Evolutionary conservation across 768 basidiomycete species (phyloP).

Genomic region (Termitomyces titanicus): DNA sequence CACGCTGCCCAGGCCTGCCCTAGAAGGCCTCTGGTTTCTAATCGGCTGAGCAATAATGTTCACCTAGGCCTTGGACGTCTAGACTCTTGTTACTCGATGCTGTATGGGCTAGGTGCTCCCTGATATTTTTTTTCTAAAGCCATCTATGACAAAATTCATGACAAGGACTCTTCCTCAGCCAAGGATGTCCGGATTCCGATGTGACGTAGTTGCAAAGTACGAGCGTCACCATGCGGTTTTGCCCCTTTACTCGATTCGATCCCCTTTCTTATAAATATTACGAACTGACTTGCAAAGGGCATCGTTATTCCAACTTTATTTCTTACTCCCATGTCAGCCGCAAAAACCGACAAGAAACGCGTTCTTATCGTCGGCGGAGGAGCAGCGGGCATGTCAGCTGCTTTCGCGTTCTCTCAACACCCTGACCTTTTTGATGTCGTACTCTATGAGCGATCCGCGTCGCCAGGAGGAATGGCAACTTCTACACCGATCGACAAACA

Average conservation of each 20-base stretch:
- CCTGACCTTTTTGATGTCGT: slow-evolving; percentile 24
- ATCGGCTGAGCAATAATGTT: too few species aligned
- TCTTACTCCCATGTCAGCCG: slow-evolving; percentile 2
- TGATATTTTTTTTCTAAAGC: too few species aligned
- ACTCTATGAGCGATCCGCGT: slow-evolving; percentile 26
- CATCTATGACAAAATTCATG: not conserved
- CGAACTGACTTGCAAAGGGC: too few species aligned
- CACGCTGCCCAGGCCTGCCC: not conserved
- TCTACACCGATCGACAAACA: slow-evolving; percentile 21
- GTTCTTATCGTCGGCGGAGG: slow-evolving; percentile 29
- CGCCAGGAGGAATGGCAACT: slow-evolving; percentile 28
- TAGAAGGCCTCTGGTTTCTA: too few species aligned
- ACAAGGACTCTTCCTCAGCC: not conserved
- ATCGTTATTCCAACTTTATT: too few species aligned
- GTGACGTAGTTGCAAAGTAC: not conserved
- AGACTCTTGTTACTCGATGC: too few species aligned
- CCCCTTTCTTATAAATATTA: not conserved
- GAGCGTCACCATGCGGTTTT: not conserved
- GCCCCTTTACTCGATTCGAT: slow-evolving; percentile 3
- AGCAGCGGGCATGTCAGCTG: slow-evolving; percentile 29
- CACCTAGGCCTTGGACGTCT: too few species aligned
- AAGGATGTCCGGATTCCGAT: slow-evolving; percentile 1
- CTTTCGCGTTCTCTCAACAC: slow-evolving; percentile 27
- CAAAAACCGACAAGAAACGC: slow-evolving; percentile 14
- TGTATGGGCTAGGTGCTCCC: too few species aligned